Percentiles rank a stretch among this genome's conserved stretches.
Evolutionary conservation across 2,329 filamentous ascomycete species (phyloP).

Genomic region (Epichloe bromicola): DNA sequence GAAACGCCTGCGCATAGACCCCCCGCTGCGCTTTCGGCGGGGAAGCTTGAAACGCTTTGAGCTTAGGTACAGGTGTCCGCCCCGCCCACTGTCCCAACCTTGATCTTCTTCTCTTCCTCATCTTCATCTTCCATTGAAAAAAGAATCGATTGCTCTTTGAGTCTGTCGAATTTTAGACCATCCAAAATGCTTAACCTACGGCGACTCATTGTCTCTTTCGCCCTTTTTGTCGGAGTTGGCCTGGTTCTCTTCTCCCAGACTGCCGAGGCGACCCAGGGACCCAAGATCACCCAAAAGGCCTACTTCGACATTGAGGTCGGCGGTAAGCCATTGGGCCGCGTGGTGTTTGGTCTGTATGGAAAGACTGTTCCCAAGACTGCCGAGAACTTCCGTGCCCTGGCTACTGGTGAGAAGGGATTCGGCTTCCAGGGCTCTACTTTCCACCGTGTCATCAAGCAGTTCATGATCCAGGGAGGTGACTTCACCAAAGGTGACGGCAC

Average conservation of each 20-base stretch:
- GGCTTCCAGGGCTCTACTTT: slow-evolving; percentile 72
- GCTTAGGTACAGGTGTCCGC: slow-evolving; percentile 11
- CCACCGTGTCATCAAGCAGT: slow-evolving; percentile 82
- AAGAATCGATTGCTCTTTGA: background rate
- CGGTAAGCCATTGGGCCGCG: slow-evolving; percentile 58
- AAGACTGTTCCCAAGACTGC: slow-evolving; percentile 69
- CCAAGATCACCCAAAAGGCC: slow-evolving; percentile 93
- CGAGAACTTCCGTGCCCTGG: slow-evolving; percentile 66
- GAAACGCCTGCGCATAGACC: background rate
- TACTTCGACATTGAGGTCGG: slow-evolving; percentile 76
- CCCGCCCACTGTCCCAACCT: background rate
- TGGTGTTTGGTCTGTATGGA: slow-evolving; percentile 76
- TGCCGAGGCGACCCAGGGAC: slow-evolving; percentile 66
- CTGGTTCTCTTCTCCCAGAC: slow-evolving; percentile 66
- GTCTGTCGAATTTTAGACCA: background rate
- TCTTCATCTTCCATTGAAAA: background rate
- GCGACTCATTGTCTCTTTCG: slow-evolving; percentile 55
- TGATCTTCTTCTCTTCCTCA: background rate
- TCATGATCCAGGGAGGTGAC: slow-evolving; percentile 86
- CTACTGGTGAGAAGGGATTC: slow-evolving; percentile 76
- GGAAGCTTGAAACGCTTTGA: slow-evolving; percentile 10
- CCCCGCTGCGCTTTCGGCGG: slow-evolving; percentile 6
- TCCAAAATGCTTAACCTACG: slow-evolving; percentile 62
- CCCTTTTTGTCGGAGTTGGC: slow-evolving; percentile 63
- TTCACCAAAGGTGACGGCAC: slow-evolving; percentile 75